Conservation (phyloP, 306 rosid genomes). For the Glycine tomentella region DNA sequence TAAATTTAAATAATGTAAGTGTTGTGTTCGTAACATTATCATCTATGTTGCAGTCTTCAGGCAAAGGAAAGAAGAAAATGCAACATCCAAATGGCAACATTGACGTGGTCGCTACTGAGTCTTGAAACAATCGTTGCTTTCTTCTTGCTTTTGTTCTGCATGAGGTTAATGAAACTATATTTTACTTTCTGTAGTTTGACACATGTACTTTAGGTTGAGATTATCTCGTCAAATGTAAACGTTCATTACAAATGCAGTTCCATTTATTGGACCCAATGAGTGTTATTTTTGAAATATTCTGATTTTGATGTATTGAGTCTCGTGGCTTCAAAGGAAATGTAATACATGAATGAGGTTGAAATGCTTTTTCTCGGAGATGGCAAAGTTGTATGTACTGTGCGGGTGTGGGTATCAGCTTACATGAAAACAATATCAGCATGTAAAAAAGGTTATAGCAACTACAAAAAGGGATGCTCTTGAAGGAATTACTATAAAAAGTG, state of each 20-base stretch:
- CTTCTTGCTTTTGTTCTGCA: background rate
- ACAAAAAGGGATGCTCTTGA: too few relatives aligned
- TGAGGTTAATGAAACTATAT: conserved; percentile 18
- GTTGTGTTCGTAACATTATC: conserved; percentile 38
- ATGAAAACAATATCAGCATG: background rate
- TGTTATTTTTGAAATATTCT: conserved; percentile 35
- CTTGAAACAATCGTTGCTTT: conserved; percentile 19
- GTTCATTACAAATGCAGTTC: conserved; percentile 7
- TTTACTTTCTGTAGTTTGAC: background rate
- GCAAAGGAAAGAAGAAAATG: conserved; percentile 54
- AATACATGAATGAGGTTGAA: conserved; percentile 25
- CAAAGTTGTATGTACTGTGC: background rate
- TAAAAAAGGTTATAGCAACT: too few relatives aligned
- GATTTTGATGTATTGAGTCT: background rate
- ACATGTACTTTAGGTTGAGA: conserved; percentile 15
- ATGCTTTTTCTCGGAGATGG: conserved; percentile 1
- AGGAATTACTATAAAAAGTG: too few relatives aligned
- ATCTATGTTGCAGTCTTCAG: conserved; percentile 55
- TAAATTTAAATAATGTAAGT: conserved; percentile 10
- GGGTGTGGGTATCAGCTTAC: background rate
- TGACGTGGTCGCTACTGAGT: conserved; percentile 36
- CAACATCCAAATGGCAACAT: conserved; percentile 41
- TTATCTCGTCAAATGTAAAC: background rate
- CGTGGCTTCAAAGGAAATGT: background rate
- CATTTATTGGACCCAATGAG: conserved; percentile 15